Conservation (phyloP, 1,284 basidiomycete species). For the Irpex sp. region DNA sequence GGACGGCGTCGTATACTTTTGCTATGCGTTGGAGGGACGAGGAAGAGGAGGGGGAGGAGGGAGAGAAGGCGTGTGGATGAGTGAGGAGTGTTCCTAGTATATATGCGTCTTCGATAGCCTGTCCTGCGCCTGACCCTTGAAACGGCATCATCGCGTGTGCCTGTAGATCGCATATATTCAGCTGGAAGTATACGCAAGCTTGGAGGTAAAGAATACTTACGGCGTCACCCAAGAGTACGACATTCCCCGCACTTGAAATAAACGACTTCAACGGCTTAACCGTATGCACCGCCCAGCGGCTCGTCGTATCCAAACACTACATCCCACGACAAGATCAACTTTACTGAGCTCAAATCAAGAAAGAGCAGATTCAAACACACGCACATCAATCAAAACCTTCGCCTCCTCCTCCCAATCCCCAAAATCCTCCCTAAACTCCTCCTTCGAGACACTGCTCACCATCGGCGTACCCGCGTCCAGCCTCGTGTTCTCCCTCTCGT, state of each 20-base stretch:
- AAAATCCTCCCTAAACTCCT: slow-evolving; percentile 30
- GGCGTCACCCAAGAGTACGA: slow-evolving; percentile 51
- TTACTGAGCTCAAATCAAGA: not conserved
- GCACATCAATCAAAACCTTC: slow-evolving; percentile 36
- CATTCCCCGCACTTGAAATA: slow-evolving; percentile 29
- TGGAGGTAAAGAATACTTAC: slow-evolving; percentile 19
- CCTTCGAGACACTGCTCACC: slow-evolving; percentile 29
- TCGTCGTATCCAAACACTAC: slow-evolving; percentile 22
- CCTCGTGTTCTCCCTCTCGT: slow-evolving; percentile 30
- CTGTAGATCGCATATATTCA: slow-evolving; percentile 13
- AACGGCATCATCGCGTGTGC: slow-evolving; percentile 56
- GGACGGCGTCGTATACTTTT: slow-evolving; percentile 37
- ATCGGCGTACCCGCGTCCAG: slow-evolving; percentile 29
- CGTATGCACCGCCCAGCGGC: slow-evolving; percentile 48
- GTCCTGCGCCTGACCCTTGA: slow-evolving; percentile 53
- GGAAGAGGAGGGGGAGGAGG: slow-evolving; percentile 16
- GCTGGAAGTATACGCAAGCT: not conserved
- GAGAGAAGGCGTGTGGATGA: slow-evolving; percentile 28
- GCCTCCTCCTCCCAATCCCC: slow-evolving; percentile 40
- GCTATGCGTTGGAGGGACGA: slow-evolving; percentile 24
- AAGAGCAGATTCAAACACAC: not conserved
- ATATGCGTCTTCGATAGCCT: slow-evolving; percentile 48
- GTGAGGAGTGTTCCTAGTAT: slow-evolving; percentile 42
- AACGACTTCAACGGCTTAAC: slow-evolving; percentile 37
- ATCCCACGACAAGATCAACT: not conserved